phyloP scores from a whole-genome alignment of 106 monocot species.

The Acanthochlamys bracteata region DNA sequence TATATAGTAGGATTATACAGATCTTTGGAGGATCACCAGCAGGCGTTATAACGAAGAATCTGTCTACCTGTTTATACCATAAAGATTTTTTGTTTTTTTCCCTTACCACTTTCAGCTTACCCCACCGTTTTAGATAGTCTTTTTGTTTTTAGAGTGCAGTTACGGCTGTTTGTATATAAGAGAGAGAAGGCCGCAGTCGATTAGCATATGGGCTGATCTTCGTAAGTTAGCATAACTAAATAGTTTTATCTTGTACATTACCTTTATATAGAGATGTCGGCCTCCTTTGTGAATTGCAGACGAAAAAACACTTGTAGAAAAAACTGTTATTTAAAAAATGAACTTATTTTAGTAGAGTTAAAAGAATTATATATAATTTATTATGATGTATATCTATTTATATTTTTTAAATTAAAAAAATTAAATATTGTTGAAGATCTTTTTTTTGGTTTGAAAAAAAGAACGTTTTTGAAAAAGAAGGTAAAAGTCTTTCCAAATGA shows the following conservation, averaged over 20 bases:
- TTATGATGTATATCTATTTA: too few relatives aligned
- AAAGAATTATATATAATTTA: too few relatives aligned
- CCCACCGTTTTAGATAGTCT: neutral
- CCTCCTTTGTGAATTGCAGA: neutral
- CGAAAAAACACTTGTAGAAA: too few relatives aligned
- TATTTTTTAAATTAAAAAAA: too few relatives aligned
- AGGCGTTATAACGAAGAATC: neutral
- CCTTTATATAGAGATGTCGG: neutral
- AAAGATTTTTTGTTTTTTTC: neutral
- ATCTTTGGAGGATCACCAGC: slow-evolving; percentile 1
- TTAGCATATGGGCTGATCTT: neutral
- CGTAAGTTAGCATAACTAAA: neutral
- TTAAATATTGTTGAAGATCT: too few relatives aligned
- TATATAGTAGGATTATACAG: neutral
- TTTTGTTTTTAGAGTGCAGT: slow-evolving; percentile 8
- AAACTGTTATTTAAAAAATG: too few relatives aligned
- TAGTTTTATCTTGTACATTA: neutral
- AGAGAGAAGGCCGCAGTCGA: slow-evolving; percentile 15
- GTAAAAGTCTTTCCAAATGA: too few relatives aligned
- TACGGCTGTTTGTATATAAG: slow-evolving; percentile 34
- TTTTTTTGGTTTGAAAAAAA: too few relatives aligned
- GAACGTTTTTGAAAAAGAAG: too few relatives aligned
- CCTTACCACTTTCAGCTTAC: neutral
- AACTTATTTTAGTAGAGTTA: too few relatives aligned
- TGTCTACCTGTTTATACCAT: slow-evolving; percentile 26